phyloP scores from a whole-genome alignment of 306 rosid genomes.

The Vigna radiata region DNA sequence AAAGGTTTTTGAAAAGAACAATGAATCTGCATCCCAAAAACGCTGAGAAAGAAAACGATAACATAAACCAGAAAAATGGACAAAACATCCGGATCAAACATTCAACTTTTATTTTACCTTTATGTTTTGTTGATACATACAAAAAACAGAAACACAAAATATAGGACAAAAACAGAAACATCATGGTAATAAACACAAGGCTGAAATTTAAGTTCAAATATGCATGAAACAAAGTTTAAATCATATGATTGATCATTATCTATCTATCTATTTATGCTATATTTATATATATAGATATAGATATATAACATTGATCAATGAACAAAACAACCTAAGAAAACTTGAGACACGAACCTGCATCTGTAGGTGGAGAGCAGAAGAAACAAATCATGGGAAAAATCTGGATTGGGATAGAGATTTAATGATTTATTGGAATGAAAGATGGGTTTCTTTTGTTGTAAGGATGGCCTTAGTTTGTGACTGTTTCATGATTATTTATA shows the following conservation, averaged over 20 bases:
- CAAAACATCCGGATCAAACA: slow-evolving; percentile 50
- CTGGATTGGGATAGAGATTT: slow-evolving; percentile 39
- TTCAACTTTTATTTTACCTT: slow-evolving; percentile 12
- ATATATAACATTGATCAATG: slow-evolving; percentile 4
- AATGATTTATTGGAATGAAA: neutral
- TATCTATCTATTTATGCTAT: neutral
- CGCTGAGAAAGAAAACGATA: neutral
- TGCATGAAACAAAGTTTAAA: neutral
- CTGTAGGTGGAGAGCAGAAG: slow-evolving; percentile 34
- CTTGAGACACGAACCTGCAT: slow-evolving; percentile 45
- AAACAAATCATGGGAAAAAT: slow-evolving; percentile 16
- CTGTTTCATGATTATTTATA: slow-evolving; percentile 23
- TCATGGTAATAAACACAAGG: slow-evolving; percentile 12
- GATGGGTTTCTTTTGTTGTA: slow-evolving; percentile 18
- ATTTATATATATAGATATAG: neutral
- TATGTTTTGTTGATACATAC: neutral
- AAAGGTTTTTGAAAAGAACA: neutral
- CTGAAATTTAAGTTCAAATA: slow-evolving; percentile 4
- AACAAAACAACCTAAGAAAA: neutral
- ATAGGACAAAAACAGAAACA: slow-evolving; percentile 9
- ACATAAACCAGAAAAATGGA: slow-evolving; percentile 3
- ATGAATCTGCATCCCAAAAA: neutral
- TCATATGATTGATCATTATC: neutral
- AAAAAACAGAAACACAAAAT: neutral
- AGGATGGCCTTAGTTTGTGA: slow-evolving; percentile 5